A percentile compares a stretch with the other conserved stretches of the same genome.
Evolutionary conservation across 2,329 filamentous ascomycete species (phyloP).

Genomic region (Cladosporium sp.): DNA sequence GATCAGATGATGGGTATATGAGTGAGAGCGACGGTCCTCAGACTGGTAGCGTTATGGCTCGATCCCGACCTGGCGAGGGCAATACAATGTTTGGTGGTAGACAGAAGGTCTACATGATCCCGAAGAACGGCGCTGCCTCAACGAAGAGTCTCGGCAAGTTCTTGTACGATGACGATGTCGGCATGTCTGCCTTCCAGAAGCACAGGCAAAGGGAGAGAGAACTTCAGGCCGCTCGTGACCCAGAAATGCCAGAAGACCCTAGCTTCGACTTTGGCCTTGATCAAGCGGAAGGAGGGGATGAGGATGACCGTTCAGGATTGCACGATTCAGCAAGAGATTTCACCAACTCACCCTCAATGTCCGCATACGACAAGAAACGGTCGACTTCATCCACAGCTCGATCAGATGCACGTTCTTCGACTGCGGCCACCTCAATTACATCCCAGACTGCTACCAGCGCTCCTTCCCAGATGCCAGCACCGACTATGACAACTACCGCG

Average conservation of each 20-base stretch:
- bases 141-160: conserved; percentile 58
- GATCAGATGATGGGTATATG: conserved; percentile 54
- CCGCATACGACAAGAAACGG: conserved; percentile 67
- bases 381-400: conserved; percentile 75
- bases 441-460: conserved; percentile 55
- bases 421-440: conserved; percentile 81
- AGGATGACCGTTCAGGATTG: conserved; percentile 40
- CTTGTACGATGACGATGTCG: conserved; percentile 83
- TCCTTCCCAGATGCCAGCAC: conserved; percentile 24
- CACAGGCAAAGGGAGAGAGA: conserved; percentile 57
- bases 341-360: conserved; percentile 50
- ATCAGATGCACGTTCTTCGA: conserved; percentile 68
- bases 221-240: conserved; percentile 36
- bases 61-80: conserved; percentile 76
- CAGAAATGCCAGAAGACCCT: conserved; percentile 23
- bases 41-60: conserved; percentile 71
- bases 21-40: conserved; percentile 61
- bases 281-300: conserved; percentile 32
- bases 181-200: conserved; percentile 76
- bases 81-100: conserved; percentile 92
- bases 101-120: conserved; percentile 90
- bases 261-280: conserved; percentile 30
- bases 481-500: conserved; percentile 12
- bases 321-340: conserved; percentile 40
- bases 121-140: conserved; percentile 41